A percentile compares a stretch with the other conserved stretches of the same genome.
These are phyloP conservation scores for Albophoma yamanashiensis DNA, from an alignment of 2,329 filamentous ascomycete species.

Conservation along the genomic window DNA sequence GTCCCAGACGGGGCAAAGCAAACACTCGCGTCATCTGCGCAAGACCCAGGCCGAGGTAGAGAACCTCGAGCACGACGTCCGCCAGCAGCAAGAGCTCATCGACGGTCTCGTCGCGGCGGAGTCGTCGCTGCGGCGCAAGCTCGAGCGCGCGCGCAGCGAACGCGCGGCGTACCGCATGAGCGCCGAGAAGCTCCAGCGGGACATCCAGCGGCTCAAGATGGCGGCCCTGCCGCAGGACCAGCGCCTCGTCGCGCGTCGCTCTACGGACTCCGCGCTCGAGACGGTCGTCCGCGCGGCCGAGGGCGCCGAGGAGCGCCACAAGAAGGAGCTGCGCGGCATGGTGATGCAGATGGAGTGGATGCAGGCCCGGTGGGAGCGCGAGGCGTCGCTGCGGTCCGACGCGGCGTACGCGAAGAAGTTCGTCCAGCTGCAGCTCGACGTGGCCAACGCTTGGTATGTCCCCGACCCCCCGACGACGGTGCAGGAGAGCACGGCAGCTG, in stretches of 20 bases:
- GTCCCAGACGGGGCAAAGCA: conserved; percentile 28
- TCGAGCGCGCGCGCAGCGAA: conserved; percentile 60
- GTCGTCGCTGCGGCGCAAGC: conserved; percentile 50
- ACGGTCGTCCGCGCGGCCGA: conserved; percentile 47
- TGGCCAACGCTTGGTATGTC: conserved; percentile 74
- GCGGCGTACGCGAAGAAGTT: conserved; percentile 82
- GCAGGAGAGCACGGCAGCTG: background rate
- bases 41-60: conserved; percentile 54
- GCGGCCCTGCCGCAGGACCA: conserved; percentile 17
- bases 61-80: conserved; percentile 61
- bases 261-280: conserved; percentile 42
- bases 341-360: conserved; percentile 88
- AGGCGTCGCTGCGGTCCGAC: conserved; percentile 69
- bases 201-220: conserved; percentile 35
- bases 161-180: conserved; percentile 43
- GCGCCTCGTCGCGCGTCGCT: conserved; percentile 16
- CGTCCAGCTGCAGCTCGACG: conserved; percentile 66
- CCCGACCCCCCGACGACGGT: background rate
- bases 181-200: conserved; percentile 42
- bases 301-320: conserved; percentile 57
- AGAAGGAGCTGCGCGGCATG: conserved; percentile 70
- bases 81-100: conserved; percentile 57
- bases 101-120: conserved; percentile 46
- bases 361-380: conserved; percentile 68
- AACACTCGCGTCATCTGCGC: conserved; percentile 49